Base-by-base conservation (phyloP, 345 rosid genomes). In the Eucalyptus pauciflora region DNA sequence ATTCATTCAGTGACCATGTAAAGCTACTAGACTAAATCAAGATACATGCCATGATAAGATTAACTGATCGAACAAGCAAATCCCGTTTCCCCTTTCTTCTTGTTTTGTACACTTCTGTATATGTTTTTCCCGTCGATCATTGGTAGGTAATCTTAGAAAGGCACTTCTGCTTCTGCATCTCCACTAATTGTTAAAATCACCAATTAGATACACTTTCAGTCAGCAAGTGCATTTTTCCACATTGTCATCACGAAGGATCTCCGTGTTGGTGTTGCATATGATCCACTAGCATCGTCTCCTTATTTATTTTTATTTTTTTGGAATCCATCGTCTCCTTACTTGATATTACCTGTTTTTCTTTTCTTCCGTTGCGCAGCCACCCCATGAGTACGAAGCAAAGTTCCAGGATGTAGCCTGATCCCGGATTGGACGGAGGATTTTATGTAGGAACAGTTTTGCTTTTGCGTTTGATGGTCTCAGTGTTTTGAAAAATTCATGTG, bases 371-470 rank as follows among this genome's bases (percentile, higher is more conserved):
- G 85, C 88, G 89, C 96, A 96, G 98, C 94, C 88, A 90, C 96
- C 95, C 6, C 91, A 93, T 48, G 98, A 94, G 86, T 95, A 96
- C 50, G 96, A 94, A 88, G 95, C 94, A 88, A 96, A 90, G 91
- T 94, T 95, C 93, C 91, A 90, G 87, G 90, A 89, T 20, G 91
- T 92, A 91, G 83, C 69, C 17, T 90, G 91, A 88, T 52, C 24
- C 20, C 20, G 43, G 50, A 27, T 18, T 7, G 5, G 51, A n/a
- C 12, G 64, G 41, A 64, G 87, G 87, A 33, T 62, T 37, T 50
- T 88, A 29, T 14, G 24, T 37, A 54, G 88, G 50, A 45, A 67
- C 80, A 29, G 49, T 62, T 86, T 86, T 58, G 58, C 87, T 13
- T n/a, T n/a, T 45, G 79, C 43, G 79, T 69, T 69, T 69, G 20